Percentiles rank a stretch among this genome's conserved stretches.
phyloP scores from a whole-genome alignment of 2,329 filamentous ascomycete genomes.

The Stromatinia cepivora region DNA sequence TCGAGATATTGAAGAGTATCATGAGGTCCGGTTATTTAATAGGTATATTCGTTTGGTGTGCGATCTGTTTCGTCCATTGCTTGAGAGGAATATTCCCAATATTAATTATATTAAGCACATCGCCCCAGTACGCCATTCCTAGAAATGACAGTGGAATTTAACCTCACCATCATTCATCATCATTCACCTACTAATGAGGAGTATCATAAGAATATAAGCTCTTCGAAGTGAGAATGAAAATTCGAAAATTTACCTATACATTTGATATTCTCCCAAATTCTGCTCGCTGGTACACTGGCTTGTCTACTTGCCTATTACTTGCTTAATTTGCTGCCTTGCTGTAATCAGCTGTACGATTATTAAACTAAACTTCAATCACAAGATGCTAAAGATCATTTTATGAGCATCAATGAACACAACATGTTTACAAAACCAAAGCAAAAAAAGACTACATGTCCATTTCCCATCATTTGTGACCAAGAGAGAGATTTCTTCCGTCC shows the following conservation, averaged over 20 bases:
- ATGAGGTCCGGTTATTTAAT: too few relatives aligned
- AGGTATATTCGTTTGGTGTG: too few relatives aligned
- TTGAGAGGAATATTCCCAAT: too few relatives aligned
- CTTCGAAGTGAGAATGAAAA: neutral
- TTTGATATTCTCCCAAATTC: neutral
- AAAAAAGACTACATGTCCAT: neutral
- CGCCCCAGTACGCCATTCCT: neutral
- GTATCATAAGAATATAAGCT: neutral
- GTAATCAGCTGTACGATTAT: neutral
- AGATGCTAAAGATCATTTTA: neutral
- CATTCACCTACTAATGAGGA: neutral
- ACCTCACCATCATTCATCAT: neutral
- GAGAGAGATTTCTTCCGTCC: neutral
- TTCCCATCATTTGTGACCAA: neutral
- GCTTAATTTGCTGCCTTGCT: neutral
- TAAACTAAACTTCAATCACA: neutral
- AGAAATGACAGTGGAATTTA: neutral
- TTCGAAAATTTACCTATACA: neutral
- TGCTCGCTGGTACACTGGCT: neutral
- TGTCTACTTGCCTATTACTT: too few relatives aligned
- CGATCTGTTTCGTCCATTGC: neutral
- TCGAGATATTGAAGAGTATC: too few relatives aligned
- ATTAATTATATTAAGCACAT: too few relatives aligned
- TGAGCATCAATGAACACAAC: neutral
- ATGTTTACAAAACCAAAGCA: neutral